These are phyloP conservation scores for Glaciozyma martinii DNA, from an alignment of 768 basidiomycete species.

Conservation along the genomic window DNA sequence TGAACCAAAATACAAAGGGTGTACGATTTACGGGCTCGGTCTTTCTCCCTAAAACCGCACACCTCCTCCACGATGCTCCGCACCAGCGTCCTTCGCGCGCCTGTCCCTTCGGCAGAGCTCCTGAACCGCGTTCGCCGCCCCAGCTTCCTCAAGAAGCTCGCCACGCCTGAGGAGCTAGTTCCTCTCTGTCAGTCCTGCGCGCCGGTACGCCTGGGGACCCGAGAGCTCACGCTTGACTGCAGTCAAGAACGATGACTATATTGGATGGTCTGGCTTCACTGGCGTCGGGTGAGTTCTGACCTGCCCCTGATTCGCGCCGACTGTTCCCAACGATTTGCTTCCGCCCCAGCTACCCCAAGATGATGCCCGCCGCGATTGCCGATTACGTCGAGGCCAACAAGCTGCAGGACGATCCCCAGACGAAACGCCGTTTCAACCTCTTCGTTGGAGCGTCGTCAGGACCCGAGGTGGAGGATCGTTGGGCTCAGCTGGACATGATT, in stretches of 20 bases:
- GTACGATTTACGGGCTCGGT: no score
- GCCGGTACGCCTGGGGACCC: no score
- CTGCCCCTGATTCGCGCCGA: not conserved
- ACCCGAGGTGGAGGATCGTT: constrained; percentile 34
- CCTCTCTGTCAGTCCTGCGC: not conserved
- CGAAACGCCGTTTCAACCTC: constrained; percentile 33
- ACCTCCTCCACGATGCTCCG: not conserved
- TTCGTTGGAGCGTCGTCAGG: constrained; percentile 26
- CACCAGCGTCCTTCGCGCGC: not conserved
- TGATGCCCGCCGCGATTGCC: constrained; percentile 29
- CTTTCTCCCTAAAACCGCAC: no score
- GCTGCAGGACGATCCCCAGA: constrained; percentile 29
- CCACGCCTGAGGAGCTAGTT: constrained; percentile 2
- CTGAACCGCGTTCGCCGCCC: constrained; percentile 4
- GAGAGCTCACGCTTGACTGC: no score
- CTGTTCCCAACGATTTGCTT: not conserved
- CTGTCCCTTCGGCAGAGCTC: not conserved
- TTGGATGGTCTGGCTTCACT: constrained; percentile 28
- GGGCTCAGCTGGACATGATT: constrained; percentile 29
- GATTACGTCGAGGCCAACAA: constrained; percentile 35
- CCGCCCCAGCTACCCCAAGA: constrained; percentile 5
- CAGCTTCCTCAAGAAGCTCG: constrained; percentile 8
- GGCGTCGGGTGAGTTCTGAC: constrained; percentile 21
- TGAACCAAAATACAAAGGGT: no score
- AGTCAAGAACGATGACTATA: constrained; percentile 21